Percentiles rank a stretch among this genome's conserved stretches.
phyloP scores from a whole-genome alignment of 495 filamentous ascomycete genomes.

The Acidiella bohemica region DNA sequence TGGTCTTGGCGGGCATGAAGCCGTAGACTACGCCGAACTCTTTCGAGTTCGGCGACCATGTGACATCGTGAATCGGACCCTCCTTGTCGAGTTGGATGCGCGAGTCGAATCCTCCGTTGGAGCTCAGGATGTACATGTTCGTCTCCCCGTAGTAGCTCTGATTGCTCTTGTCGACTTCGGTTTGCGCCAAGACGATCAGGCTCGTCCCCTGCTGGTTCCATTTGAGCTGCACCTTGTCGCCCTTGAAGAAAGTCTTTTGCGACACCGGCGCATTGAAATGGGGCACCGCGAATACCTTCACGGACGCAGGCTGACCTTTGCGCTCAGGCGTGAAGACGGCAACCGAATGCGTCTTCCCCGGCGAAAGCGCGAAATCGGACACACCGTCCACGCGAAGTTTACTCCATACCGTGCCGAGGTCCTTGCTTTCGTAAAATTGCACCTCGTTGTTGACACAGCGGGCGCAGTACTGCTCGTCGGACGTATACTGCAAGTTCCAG shows the following conservation, averaged over 20 bases:
- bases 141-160: constrained; percentile 99
- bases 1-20: constrained; percentile 95
- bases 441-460: constrained; percentile 92
- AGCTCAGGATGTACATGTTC: constrained; percentile 86
- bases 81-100: constrained; percentile 87
- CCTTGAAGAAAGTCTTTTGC: constrained; percentile 98
- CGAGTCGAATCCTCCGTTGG: constrained; percentile 83
- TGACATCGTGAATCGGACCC: constrained; percentile 92
- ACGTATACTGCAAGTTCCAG: constrained; percentile 96
- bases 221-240: constrained; percentile 94
- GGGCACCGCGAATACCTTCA: constrained; percentile 89
- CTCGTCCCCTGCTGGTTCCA: constrained; percentile 88
- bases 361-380: constrained; percentile 74
- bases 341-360: constrained; percentile 75
- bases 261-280: constrained; percentile 65
- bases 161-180: constrained; percentile 91
- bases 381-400: constrained; percentile 90
- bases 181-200: constrained; percentile 91
- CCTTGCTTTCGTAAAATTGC: constrained; percentile 82
- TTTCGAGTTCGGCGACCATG: constrained; percentile 93
- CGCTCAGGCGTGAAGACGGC: constrained; percentile 90
- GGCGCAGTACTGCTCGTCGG: constrained; percentile 83
- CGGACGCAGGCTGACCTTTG: constrained; percentile 86
- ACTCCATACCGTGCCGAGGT: constrained; percentile 80
- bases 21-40: constrained; percentile 96